Evolutionary conservation across 768 basidiomycete genomes (phyloP).

Genomic region (Fomitopsis serialis): DNA sequence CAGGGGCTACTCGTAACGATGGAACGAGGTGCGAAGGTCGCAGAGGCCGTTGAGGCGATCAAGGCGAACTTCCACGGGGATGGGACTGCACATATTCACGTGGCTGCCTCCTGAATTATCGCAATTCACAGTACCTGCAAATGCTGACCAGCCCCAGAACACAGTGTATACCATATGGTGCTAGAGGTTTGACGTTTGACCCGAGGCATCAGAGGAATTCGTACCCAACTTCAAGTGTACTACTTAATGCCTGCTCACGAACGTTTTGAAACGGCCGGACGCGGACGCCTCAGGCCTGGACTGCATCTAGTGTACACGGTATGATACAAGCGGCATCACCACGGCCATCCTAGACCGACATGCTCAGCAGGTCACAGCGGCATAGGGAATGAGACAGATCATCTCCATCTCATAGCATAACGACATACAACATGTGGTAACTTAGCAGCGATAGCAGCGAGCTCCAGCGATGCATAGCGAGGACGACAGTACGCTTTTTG

Average conservation of each 20-base stretch:
- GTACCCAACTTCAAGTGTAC: too few species aligned
- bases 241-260: too few species aligned
- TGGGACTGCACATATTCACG: background rate
- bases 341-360: too few species aligned
- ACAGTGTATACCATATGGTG: too few species aligned
- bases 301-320: too few species aligned
- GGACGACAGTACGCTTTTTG: background rate
- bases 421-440: background rate
- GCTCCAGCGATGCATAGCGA: background rate
- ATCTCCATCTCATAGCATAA: background rate
- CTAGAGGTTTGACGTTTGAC: too few species aligned
- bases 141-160: too few species aligned
- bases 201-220: too few species aligned
- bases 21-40: conserved; percentile 4
- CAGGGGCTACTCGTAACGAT: conserved; percentile 11
- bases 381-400: background rate
- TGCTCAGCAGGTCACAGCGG: too few species aligned
- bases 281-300: too few species aligned
- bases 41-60: background rate
- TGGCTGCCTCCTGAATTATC: background rate
- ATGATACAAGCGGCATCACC: too few species aligned
- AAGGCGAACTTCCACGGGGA: background rate
- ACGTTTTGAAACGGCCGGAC: too few species aligned
- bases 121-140: background rate
- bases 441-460: background rate